phyloP scores from a whole-genome alignment of 805 yeast genomes.

The Metschnikowia amazonensis region DNA sequence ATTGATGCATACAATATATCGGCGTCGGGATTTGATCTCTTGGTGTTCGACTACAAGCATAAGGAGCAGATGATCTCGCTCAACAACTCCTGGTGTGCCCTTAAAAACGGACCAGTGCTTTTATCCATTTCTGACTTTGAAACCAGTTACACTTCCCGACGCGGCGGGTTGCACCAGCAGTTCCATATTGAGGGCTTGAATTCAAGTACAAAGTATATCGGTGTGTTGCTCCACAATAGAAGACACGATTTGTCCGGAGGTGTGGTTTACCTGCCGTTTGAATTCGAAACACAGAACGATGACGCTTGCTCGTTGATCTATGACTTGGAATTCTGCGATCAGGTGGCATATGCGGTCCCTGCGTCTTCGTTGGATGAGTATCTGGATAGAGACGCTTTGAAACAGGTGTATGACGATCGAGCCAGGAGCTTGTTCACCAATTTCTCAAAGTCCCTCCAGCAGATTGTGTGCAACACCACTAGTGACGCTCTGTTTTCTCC shows the following conservation, averaged over 20 bases:
- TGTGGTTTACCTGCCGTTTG: slow-evolving; percentile 51
- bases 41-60: slow-evolving; percentile 44
- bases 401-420: slow-evolving; percentile 54
- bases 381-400: slow-evolving; percentile 17
- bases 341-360: slow-evolving; percentile 89
- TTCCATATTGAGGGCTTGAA: slow-evolving; percentile 61
- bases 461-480: slow-evolving; percentile 69
- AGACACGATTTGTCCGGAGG: slow-evolving; percentile 50
- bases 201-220: slow-evolving; percentile 57
- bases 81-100: slow-evolving; percentile 68
- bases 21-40: slow-evolving; percentile 36
- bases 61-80: slow-evolving; percentile 35
- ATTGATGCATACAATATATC: slow-evolving; percentile 22
- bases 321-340: slow-evolving; percentile 69
- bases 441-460: slow-evolving; percentile 73
- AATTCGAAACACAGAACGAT: slow-evolving; percentile 52
- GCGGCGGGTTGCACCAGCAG: slow-evolving; percentile 53
- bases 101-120: slow-evolving; percentile 49
- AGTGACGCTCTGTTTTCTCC: slow-evolving; percentile 70
- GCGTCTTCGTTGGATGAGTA: slow-evolving; percentile 21
- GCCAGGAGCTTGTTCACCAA: slow-evolving; percentile 56
- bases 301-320: slow-evolving; percentile 70
- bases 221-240: slow-evolving; percentile 55
- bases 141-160: slow-evolving; percentile 40
- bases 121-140: slow-evolving; percentile 21